phyloP scores from a whole-genome alignment of 345 rosid genomes.

The Arabis alpina region DNA sequence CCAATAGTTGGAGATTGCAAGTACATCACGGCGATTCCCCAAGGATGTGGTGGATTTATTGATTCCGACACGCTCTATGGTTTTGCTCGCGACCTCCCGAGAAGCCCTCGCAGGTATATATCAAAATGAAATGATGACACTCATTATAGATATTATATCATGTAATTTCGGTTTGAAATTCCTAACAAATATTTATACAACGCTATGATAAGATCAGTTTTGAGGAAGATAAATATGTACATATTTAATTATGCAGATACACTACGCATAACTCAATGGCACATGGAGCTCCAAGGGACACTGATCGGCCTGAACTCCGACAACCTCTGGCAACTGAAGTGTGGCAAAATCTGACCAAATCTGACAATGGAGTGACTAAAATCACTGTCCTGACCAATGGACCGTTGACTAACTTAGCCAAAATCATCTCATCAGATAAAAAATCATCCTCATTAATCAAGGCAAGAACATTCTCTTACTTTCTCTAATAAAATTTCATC shows the following conservation, averaged over 20 bases:
- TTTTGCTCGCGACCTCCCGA: slow-evolving; percentile 74
- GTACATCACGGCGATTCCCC: slow-evolving; percentile 71
- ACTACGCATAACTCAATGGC: slow-evolving; percentile 72
- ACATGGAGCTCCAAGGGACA: slow-evolving; percentile 73
- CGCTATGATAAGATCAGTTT: not conserved
- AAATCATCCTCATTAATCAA: slow-evolving; percentile 53
- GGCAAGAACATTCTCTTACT: slow-evolving; percentile 46
- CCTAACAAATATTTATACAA: not conserved
- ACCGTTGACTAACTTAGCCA: slow-evolving; percentile 81
- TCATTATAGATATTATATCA: no score
- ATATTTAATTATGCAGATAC: slow-evolving; percentile 51
- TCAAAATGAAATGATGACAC: no score
- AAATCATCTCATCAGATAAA: slow-evolving; percentile 52
- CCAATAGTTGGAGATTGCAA: slow-evolving; percentile 78
- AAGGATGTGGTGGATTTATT: slow-evolving; percentile 81
- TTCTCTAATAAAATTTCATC: no score
- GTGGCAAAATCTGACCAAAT: slow-evolving; percentile 55
- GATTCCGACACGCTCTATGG: slow-evolving; percentile 94
- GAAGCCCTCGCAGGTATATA: slow-evolving; percentile 81
- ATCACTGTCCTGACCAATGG: slow-evolving; percentile 78
- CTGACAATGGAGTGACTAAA: slow-evolving; percentile 53
- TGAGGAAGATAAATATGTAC: not conserved
- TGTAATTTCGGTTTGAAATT: no score
- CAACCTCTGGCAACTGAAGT: slow-evolving; percentile 77
- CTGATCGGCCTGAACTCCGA: slow-evolving; percentile 69